Conservation (phyloP, 495 filamentous ascomycete genomes). For the Hypoxylon intermedium region DNA sequence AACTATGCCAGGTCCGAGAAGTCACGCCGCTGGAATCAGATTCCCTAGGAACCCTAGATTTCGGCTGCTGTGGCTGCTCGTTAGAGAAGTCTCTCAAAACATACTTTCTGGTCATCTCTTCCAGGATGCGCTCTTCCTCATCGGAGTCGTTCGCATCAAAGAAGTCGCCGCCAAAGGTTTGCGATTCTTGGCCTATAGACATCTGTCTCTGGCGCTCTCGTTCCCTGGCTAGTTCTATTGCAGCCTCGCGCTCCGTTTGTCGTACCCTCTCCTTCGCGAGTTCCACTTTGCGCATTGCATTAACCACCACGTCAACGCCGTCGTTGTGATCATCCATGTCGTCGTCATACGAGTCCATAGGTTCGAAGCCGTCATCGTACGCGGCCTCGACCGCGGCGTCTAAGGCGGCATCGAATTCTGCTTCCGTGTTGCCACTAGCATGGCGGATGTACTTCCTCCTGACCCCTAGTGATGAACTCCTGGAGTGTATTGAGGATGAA, state of each 20-base stretch:
- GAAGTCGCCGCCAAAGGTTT: constrained; percentile 45
- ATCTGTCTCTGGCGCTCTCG: constrained; percentile 55
- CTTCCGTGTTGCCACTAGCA: constrained; percentile 78
- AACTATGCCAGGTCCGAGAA: constrained; percentile 86
- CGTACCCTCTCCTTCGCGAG: constrained; percentile 79
- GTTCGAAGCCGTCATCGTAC: constrained; percentile 91
- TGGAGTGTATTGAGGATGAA: constrained; percentile 80
- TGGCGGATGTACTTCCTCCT: constrained; percentile 70
- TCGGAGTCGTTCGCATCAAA: constrained; percentile 80
- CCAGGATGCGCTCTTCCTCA: constrained; percentile 88
- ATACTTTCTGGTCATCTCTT: constrained; percentile 90
- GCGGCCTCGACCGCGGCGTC: constrained; percentile 97
- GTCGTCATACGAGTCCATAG: constrained; percentile 59
- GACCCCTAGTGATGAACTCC: constrained; percentile 72
- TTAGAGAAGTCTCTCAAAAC: constrained; percentile 82
- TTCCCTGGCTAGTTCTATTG: constrained; percentile 66
- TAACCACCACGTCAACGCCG: constrained; percentile 58
- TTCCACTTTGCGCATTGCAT: constrained; percentile 73
- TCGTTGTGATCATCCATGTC: constrained; percentile 46
- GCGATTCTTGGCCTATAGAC: constrained; percentile 34
- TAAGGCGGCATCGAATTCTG: constrained; percentile 92
- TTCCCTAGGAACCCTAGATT: constrained; percentile 79
- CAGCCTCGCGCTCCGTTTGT: constrained; percentile 75
- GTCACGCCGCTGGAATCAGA: constrained; percentile 88
- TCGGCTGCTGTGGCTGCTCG: constrained; percentile 28